These are phyloP conservation scores for Zymoseptoria ardabiliae DNA, from an alignment of 2,329 filamentous ascomycete genomes.

Conservation along the genomic window DNA sequence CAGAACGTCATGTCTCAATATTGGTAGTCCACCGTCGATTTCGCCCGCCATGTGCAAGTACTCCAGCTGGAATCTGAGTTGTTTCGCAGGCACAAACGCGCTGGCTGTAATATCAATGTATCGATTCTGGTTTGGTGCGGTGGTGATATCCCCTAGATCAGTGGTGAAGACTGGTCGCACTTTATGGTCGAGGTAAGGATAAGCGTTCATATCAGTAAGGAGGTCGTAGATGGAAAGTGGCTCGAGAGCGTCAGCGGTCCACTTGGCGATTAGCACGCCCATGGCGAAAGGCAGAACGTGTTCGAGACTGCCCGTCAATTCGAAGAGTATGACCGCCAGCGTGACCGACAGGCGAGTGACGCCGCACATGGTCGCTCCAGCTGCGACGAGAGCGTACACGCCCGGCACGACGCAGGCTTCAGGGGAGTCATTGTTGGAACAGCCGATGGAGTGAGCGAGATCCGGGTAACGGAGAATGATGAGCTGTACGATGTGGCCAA, in stretches of 20 bases:
- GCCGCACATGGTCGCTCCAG: constrained; percentile 95
- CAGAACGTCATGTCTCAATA: constrained; percentile 68
- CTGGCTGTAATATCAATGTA: constrained; percentile 84
- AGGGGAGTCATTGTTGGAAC: constrained; percentile 58
- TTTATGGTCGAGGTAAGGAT: constrained; percentile 96
- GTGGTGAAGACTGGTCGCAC: constrained; percentile 85
- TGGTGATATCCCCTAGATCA: constrained; percentile 78
- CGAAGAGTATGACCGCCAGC: constrained; percentile 88
- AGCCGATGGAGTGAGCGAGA: constrained; percentile 66
- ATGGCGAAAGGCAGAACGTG: constrained; percentile 93
- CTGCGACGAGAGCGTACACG: constrained; percentile 92
- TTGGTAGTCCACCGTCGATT: constrained; percentile 83
- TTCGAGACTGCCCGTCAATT: constrained; percentile 88
- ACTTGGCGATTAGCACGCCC: constrained; percentile 89
- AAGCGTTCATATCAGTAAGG: constrained; percentile 92
- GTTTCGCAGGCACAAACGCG: constrained; percentile 67
- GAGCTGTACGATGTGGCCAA: constrained; percentile 81
- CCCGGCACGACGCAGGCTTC: constrained; percentile 88
- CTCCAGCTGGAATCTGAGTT: constrained; percentile 73
- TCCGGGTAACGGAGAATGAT: constrained; percentile 66
- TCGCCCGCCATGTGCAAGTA: constrained; percentile 78
- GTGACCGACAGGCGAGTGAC: constrained; percentile 91
- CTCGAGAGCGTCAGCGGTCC: constrained; percentile 93
- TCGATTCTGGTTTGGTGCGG: constrained; percentile 64
- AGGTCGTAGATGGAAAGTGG: constrained; percentile 93